Percentiles rank a stretch among this genome's conserved stretches.
Evolutionary conservation across 208 protist genomes (phyloP).

Genomic region (Naegleria gruberi): DNA sequence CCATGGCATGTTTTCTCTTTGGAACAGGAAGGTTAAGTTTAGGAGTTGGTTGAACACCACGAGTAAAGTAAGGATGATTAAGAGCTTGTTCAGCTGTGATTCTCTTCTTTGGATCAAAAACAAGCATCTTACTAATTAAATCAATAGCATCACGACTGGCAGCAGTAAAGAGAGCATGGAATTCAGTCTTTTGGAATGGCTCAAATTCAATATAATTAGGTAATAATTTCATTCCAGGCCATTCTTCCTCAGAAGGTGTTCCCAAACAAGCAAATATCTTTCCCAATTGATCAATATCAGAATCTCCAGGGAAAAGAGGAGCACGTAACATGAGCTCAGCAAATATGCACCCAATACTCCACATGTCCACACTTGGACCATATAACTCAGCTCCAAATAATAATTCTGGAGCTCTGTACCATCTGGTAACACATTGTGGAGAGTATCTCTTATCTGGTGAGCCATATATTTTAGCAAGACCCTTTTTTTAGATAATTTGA

Average conservation of each 20-base stretch:
- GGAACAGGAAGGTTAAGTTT: not conserved
- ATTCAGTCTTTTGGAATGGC: not conserved
- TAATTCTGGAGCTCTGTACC: conserved; percentile 86
- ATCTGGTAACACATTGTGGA: conserved; percentile 66
- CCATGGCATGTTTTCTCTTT: not conserved
- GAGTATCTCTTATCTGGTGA: conserved; percentile 11
- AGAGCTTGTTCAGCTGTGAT: conserved; percentile 84
- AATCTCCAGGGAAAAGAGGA: conserved; percentile 46
- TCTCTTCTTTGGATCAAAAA: conserved; percentile 79
- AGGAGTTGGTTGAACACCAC: not conserved
- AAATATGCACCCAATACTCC: conserved; percentile 70
- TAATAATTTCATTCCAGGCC: conserved; percentile 51
- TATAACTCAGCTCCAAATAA: conserved; percentile 74
- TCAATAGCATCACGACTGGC: conserved; percentile 51
- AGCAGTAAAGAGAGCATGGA: not conserved
- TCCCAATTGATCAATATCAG: conserved; percentile 68
- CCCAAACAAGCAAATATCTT: conserved; percentile 36
- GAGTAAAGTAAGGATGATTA: conserved; percentile 61
- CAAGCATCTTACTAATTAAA: conserved; percentile 76
- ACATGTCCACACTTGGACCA: conserved; percentile 73
- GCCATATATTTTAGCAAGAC: conserved; percentile 1
- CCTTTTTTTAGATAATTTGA: not conserved
- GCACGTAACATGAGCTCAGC: conserved; percentile 52
- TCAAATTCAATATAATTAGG: conserved; percentile 63
- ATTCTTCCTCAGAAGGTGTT: not conserved